Evolutionary conservation across 257 asterid genomes (phyloP).

Genomic region (Jaltomata sinuosa): DNA sequence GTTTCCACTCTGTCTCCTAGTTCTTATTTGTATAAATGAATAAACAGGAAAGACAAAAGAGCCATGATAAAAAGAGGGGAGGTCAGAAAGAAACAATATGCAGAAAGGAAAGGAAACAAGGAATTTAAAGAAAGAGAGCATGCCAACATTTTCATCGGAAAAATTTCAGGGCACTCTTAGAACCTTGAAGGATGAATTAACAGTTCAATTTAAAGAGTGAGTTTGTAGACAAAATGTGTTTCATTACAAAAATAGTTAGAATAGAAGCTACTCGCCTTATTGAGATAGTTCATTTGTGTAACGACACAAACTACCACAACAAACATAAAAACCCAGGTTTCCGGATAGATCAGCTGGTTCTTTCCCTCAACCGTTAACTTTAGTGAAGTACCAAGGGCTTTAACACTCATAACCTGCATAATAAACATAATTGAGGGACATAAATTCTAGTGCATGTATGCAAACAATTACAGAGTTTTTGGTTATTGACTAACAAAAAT

Average conservation of each 20-base stretch:
- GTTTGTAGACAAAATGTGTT: neutral
- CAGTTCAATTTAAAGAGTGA: neutral
- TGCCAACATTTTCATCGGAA: neutral
- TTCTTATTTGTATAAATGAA: neutral
- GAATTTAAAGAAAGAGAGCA: neutral
- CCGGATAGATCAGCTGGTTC: constrained; percentile 64
- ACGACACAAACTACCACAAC: constrained; percentile 67
- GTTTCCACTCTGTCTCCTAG: neutral
- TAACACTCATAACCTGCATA: constrained; percentile 84
- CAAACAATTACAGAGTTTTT: neutral
- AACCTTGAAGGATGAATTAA: neutral
- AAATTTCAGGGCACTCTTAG: neutral
- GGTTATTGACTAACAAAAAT: neutral
- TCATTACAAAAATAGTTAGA: neutral
- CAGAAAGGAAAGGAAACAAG: neutral
- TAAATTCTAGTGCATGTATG: neutral
- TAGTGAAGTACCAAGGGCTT: constrained; percentile 80
- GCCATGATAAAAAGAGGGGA: neutral
- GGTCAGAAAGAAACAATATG: neutral
- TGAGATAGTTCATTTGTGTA: constrained; percentile 88
- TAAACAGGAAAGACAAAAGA: neutral
- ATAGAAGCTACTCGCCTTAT: constrained; percentile 45
- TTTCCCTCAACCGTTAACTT: constrained; percentile 82
- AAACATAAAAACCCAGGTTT: constrained; percentile 72
- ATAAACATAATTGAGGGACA: neutral